Evolutionary conservation across 1,284 basidiomycete genomes (phyloP).

Genomic region (Malassezia arunalokei): DNA sequence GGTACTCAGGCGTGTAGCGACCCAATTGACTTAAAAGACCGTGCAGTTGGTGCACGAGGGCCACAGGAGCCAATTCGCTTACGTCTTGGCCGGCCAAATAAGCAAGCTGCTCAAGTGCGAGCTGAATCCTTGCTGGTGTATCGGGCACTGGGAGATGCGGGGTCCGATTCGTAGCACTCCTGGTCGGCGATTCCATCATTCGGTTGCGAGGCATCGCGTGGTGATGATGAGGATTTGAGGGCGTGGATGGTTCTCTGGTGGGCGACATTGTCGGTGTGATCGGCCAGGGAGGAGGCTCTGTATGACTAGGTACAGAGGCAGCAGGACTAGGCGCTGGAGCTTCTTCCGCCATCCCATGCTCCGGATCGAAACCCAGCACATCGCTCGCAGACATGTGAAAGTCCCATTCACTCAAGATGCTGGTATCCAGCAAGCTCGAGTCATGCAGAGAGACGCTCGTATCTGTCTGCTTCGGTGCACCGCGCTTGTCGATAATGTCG

Average conservation of each 20-base stretch:
- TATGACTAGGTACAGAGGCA: background rate
- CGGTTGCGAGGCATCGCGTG: background rate
- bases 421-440: slow-evolving; percentile 6
- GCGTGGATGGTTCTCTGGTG: background rate
- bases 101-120: slow-evolving; percentile 12
- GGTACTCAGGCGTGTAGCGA: slow-evolving; percentile 7
- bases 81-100: slow-evolving; percentile 17
- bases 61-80: slow-evolving; percentile 18
- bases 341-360: background rate
- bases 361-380: background rate
- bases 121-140: slow-evolving; percentile 4
- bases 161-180: background rate
- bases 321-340: background rate
- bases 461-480: slow-evolving; percentile 49
- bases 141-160: background rate
- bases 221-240: background rate
- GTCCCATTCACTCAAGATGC: slow-evolving; percentile 7
- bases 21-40: slow-evolving; percentile 9
- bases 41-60: slow-evolving; percentile 13
- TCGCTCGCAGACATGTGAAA: slow-evolving; percentile 5
- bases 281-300: background rate
- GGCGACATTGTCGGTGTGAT: background rate
- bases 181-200: background rate
- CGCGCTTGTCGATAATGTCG: slow-evolving; percentile 2
- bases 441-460: slow-evolving; percentile 20